Evolutionary conservation across 1,284 basidiomycete species (phyloP), one percentile per base, ranked within the genome.

Genomic region (Leccinum insigne): DNA sequence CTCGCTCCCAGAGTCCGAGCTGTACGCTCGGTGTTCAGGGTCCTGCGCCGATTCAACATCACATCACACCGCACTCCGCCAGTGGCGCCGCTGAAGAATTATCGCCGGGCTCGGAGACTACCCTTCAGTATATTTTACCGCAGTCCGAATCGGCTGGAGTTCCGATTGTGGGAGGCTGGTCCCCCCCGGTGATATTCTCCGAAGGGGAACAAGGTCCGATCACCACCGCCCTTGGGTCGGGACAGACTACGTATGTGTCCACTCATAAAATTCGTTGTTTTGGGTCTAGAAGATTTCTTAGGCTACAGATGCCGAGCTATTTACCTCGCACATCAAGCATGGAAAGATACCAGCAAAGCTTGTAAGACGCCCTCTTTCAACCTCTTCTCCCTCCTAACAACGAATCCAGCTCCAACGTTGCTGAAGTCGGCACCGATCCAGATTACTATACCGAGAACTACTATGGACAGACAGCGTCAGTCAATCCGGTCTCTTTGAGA

Each of bases 1-100:
- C 70, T 42, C 73, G 67, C 38, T 74, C 72, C 38, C 69, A 68
- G 64, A 76, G 75, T 57, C 75, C 72, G 57, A 63, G 69, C 61
- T 61, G 64, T 18, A 63, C 61, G 18, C 32, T 59, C 58, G 52
- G 64, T 56, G 58, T 4, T 40, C 73, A 72, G 42, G 70, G 47
- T 14, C 11, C 56, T 61, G 71, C 61, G 47, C 59, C 64, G 10
- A 61, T 42, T 52, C 68, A 18, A 64, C 58, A 62, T 54, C n/a
- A 26, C 29, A n/a, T 18, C 38, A 14, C 42, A 59, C 49, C 60
- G 52, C 65, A 61, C 40, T 49, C 63, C n/a, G 47, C 63, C 47
- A 60, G 63, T 44, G 63, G 65, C 62, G 54, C 56, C 42, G 47
- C 60, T 40, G 67, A 65, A 26, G 68, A 63, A 35, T 47, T 58